phyloP scores from a whole-genome alignment of 2,329 filamentous ascomycete species.

The Raffaelea deltoideospora region DNA sequence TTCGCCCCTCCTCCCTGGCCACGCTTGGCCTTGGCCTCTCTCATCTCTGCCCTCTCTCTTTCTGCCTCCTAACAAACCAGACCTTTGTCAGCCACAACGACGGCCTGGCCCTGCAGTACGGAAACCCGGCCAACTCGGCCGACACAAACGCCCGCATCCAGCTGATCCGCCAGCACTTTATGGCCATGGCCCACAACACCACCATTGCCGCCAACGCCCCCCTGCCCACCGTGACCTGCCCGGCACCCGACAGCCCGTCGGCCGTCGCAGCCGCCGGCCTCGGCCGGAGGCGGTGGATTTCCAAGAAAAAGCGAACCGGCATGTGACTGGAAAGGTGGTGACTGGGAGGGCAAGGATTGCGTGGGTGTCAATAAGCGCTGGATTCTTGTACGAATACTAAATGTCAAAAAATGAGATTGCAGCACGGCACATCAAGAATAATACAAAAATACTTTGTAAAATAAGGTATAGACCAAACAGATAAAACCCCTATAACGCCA shows the following conservation, averaged over 20 bases:
- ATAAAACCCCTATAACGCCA: no score
- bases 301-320: no score
- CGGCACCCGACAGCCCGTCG: no score
- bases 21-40: background rate
- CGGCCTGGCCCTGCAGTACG: conserved; percentile 28
- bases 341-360: no score
- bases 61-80: conserved; percentile 9
- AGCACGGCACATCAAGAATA: background rate
- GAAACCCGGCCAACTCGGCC: conserved; percentile 24
- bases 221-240: conserved; percentile 24
- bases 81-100: conserved; percentile 28
- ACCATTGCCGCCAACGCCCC: conserved; percentile 17
- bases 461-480: background rate
- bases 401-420: background rate
- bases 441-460: background rate
- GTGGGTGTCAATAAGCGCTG: no score
- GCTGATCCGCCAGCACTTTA: conserved; percentile 27
- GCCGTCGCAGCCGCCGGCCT: no score
- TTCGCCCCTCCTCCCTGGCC: background rate
- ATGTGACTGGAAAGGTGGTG: no score
- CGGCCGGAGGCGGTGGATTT: no score
- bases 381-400: no score
- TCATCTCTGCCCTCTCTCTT: background rate
- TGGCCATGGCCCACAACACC: conserved; percentile 21
- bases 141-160: conserved; percentile 21